Evolutionary conservation across 2,329 filamentous ascomycete genomes (phyloP), one percentile per base, ranked within the genome.

Genomic region (Fusarium staphyleae): DNA sequence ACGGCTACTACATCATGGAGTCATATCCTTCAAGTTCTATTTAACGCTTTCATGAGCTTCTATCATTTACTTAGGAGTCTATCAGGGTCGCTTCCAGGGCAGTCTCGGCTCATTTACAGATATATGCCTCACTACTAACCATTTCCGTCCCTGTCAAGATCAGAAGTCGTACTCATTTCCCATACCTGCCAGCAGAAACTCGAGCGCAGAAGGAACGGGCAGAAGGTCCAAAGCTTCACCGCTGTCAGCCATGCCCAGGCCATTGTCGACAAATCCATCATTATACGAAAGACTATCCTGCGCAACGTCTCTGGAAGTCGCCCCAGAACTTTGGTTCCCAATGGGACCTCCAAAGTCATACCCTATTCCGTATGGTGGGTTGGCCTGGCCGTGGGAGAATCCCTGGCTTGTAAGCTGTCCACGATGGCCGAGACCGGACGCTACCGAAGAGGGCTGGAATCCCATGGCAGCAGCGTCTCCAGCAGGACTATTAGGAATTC

Each of bases 111-210:
- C n/a, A n/a, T n/a, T n/a, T n/a, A n/a, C n/a, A 7, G 19, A 22
- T 4, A 4, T 22, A 7, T 22, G 19, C 19, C 4, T 22, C 19
- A 22, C 7, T 22, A 7, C 19, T 7, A 22, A 22, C 19, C 19
- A 22, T 4, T 22, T 22, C 16, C 30, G 33, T 29, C 24, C 15
- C 15, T 12, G 18, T 8, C 16, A 4, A 45, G 22, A 32, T 48
- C 24, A 64, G 22, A 63, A 65, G 22, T 67, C 65, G 24, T 67
- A 67, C 29, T 67, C 60, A 7, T 57, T 65, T 7, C 58, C 66
- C 52, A 70, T 65, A 1, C 69, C 69, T 7, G 70, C 70, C n/a
- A 72, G 48, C 18, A 72, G 54, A 15, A 70, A 64, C 30, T 72
- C 70, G 22, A 72, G 43, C 11, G 69, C 67, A 10, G 67, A 69